Evolutionary conservation across 2,329 filamentous ascomycete species (phyloP).

Genomic region (Rutstroemia sp.): DNA sequence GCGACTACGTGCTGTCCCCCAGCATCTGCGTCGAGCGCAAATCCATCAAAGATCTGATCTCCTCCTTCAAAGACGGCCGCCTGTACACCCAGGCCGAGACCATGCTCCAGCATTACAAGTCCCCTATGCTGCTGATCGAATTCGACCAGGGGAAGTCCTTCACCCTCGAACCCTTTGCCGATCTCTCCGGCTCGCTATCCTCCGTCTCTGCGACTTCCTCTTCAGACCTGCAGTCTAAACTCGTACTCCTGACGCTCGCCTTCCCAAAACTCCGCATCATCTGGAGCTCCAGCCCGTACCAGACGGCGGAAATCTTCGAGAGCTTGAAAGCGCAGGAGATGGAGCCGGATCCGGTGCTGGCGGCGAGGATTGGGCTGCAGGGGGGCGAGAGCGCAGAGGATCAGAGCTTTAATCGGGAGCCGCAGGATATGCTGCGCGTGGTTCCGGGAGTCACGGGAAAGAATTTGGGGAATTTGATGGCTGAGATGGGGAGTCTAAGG

Average conservation of each 20-base stretch:
- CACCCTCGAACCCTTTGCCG: constrained; percentile 76
- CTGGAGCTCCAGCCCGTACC: constrained; percentile 88
- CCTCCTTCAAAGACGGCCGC: constrained; percentile 84
- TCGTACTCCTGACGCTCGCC: constrained; percentile 85
- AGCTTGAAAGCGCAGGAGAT: constrained; percentile 82
- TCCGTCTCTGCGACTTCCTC: constrained; percentile 55
- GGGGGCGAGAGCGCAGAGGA: constrained; percentile 53
- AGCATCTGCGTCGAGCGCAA: constrained; percentile 93
- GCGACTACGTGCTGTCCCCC: constrained; percentile 90
- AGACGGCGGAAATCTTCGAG: constrained; percentile 95
- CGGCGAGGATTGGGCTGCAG: constrained; percentile 75
- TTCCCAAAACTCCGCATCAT: constrained; percentile 88
- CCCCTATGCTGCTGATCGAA: constrained; percentile 87
- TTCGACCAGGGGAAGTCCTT: constrained; percentile 98
- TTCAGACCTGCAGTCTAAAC: constrained; percentile 80
- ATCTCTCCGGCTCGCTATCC: constrained; percentile 53
- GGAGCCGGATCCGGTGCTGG: constrained; percentile 84
- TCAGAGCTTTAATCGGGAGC: constrained; percentile 72
- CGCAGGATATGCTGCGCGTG: constrained; percentile 81
- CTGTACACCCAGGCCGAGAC: constrained; percentile 87
- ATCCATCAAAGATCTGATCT: constrained; percentile 83
- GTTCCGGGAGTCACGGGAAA: constrained; percentile 80
- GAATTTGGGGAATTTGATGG: constrained; percentile 64
- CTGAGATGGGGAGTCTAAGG: constrained; percentile 66
- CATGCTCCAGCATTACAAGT: constrained; percentile 91